phyloP scores from a whole-genome alignment of 345 rosid species.

The Salix exigua region DNA sequence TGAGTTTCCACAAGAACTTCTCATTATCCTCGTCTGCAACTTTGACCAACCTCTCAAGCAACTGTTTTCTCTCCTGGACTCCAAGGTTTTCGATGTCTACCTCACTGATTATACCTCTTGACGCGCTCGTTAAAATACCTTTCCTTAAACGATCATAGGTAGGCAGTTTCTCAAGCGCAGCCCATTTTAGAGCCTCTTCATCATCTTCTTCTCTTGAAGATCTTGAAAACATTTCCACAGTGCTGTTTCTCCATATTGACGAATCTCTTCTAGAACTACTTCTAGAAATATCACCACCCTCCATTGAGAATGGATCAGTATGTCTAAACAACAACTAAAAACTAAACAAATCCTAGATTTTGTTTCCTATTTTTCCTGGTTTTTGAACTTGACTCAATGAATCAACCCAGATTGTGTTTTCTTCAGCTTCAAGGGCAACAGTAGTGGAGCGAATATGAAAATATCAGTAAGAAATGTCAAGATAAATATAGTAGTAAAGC shows the following conservation, averaged over 20 bases:
- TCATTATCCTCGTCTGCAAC: constrained; percentile 18
- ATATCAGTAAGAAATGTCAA: too few relatives aligned
- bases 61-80: constrained; percentile 10
- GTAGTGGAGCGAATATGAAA: too few relatives aligned
- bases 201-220: constrained; percentile 61
- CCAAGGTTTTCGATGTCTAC: constrained; percentile 25
- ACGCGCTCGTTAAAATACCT: constrained; percentile 28
- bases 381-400: neutral
- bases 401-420: neutral
- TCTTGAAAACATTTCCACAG: constrained; percentile 41
- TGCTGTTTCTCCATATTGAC: constrained; percentile 34
- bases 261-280: constrained; percentile 15
- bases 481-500: too few relatives aligned
- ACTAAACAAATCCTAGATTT: neutral
- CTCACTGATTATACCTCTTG: constrained; percentile 1
- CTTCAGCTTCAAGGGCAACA: neutral
- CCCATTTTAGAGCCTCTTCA: constrained; percentile 52
- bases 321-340: neutral
- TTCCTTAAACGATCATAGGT: constrained; percentile 38
- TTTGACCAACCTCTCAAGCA: constrained; percentile 18
- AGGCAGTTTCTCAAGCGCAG: constrained; percentile 45
- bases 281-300: constrained; percentile 16
- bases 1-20: constrained; percentile 22
- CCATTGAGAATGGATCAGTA: neutral
- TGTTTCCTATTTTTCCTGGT: neutral